A percentile compares a stretch with the other conserved stretches of the same genome.
Evolutionary conservation across 129 eudicot species (phyloP).

Genomic region (Chrysanthemum lavandulifolium): DNA sequence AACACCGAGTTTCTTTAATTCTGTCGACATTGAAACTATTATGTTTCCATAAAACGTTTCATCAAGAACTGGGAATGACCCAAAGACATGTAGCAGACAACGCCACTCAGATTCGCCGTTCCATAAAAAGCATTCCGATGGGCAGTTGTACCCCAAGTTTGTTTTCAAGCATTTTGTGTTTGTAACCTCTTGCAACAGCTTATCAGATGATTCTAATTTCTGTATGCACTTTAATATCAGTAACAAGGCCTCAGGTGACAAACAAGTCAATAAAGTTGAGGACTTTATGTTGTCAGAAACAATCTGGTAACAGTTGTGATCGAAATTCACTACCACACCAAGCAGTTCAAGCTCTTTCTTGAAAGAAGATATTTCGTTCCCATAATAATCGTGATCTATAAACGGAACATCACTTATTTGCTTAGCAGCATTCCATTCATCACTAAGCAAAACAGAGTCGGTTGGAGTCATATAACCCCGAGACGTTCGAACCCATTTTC

Average conservation of each 20-base stretch:
- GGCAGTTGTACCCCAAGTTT: constrained; percentile 40
- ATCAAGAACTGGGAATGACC: constrained; percentile 45
- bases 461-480: constrained; percentile 38
- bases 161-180: constrained; percentile 42
- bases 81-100: constrained; percentile 42
- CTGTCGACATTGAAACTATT: constrained; percentile 20
- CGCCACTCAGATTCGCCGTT: constrained; percentile 46
- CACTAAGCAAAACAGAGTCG: constrained; percentile 31
- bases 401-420: constrained; percentile 43
- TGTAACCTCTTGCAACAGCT: constrained; percentile 27
- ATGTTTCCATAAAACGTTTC: constrained; percentile 31
- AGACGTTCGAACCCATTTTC: constrained; percentile 41
- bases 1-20: constrained; percentile 41
- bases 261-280: constrained; percentile 16
- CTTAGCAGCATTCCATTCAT: constrained; percentile 43
- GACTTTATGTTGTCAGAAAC: constrained; percentile 41
- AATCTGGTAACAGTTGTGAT: constrained; percentile 31
- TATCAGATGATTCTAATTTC: constrained; percentile 17
- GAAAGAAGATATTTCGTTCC: constrained; percentile 27
- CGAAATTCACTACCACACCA: constrained; percentile 35
- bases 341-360: constrained; percentile 35
- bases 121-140: constrained; percentile 38
- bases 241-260: constrained; percentile 30
- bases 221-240: constrained; percentile 34
- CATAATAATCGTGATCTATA: constrained; percentile 48